Percentiles rank a stretch among this genome's conserved stretches.
phyloP scores from a whole-genome alignment of 768 basidiomycete species.

The Harrya chromipes region DNA sequence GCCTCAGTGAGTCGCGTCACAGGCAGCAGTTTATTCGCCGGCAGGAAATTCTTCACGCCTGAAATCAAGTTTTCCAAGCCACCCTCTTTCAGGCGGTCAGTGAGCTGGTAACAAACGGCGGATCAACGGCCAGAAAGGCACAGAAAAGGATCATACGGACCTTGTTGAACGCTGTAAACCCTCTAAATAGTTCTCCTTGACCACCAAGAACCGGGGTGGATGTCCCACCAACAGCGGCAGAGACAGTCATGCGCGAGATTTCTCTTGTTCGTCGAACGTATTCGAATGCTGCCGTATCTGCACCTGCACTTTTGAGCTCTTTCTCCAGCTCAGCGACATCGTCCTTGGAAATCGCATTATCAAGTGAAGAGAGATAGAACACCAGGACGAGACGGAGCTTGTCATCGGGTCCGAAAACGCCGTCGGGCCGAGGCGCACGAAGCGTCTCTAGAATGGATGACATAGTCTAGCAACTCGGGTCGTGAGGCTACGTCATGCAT shows the following conservation, averaged over 20 bases:
- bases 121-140: not conserved
- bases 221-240: slow-evolving; percentile 55
- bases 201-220: slow-evolving; percentile 68
- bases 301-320: slow-evolving; percentile 79
- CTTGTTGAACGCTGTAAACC: slow-evolving; percentile 87
- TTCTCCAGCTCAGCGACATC: slow-evolving; percentile 86
- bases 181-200: slow-evolving; percentile 87
- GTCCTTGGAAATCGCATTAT: slow-evolving; percentile 79
- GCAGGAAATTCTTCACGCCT: slow-evolving; percentile 96
- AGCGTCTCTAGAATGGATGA: slow-evolving; percentile 82
- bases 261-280: slow-evolving; percentile 91
- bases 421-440: slow-evolving; percentile 65
- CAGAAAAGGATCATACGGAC: slow-evolving; percentile 42
- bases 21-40: slow-evolving; percentile 89
- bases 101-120: slow-evolving; percentile 54
- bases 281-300: slow-evolving; percentile 79
- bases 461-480: slow-evolving; percentile 51
- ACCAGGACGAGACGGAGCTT: slow-evolving; percentile 94
- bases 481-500: not conserved
- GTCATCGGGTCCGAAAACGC: slow-evolving; percentile 69
- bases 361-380: slow-evolving; percentile 87
- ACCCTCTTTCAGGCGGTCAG: slow-evolving; percentile 89
- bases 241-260: slow-evolving; percentile 86
- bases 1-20: slow-evolving; percentile 93
- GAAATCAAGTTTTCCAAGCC: slow-evolving; percentile 97